These are phyloP conservation scores for Phytophthora hibernalis DNA, from an alignment of 352 stramenopile species.

Conservation along the genomic window DNA sequence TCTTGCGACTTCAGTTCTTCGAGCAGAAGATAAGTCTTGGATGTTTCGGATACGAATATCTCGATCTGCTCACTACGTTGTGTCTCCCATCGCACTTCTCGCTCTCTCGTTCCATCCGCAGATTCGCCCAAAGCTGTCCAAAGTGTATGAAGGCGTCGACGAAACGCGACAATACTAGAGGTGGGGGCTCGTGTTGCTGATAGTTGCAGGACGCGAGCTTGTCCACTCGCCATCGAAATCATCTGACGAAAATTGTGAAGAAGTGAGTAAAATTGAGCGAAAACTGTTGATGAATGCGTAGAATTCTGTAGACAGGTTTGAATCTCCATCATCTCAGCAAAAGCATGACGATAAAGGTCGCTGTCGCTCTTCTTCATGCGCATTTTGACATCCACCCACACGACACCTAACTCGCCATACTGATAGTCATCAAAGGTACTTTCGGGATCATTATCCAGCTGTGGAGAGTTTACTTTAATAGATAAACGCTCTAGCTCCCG, in stretches of 20 bases:
- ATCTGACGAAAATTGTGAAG: neutral
- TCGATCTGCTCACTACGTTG: neutral
- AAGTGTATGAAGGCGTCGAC: neutral
- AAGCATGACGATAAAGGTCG: neutral
- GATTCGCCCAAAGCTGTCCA: neutral
- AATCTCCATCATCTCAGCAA: neutral
- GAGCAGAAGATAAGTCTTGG: constrained; percentile 6
- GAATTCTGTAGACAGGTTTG: neutral
- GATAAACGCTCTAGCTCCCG: constrained; percentile 8
- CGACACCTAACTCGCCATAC: neutral
- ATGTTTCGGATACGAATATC: neutral
- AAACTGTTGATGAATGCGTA: neutral
- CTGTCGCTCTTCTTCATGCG: neutral
- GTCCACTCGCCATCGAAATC: neutral
- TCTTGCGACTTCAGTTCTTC: constrained; percentile 13
- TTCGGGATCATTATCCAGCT: too few species aligned
- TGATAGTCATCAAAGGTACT: neutral
- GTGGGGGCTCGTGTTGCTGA: neutral
- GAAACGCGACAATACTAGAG: neutral
- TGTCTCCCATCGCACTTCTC: neutral
- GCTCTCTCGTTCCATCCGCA: neutral
- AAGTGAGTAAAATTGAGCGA: neutral
- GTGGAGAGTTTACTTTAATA: too few species aligned
- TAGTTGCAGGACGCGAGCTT: neutral
- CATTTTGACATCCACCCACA: neutral